Conservation (phyloP, 2,329 filamentous ascomycete genomes). For the Penicillium sclerotiorum region DNA sequence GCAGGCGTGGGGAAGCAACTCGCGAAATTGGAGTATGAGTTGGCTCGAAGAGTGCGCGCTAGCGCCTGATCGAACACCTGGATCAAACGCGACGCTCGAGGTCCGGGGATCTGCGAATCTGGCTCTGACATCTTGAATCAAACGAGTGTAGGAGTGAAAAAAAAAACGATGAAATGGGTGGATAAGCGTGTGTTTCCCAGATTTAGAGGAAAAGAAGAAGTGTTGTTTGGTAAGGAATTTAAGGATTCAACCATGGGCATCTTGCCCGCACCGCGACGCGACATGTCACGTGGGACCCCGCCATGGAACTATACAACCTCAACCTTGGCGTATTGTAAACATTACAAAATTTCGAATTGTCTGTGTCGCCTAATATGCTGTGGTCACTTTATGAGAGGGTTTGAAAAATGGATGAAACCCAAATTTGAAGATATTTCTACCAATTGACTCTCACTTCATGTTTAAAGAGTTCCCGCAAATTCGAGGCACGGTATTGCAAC, state of each 20-base stretch:
- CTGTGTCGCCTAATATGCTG: background rate
- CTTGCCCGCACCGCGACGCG: constrained; percentile 21
- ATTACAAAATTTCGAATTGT: no score
- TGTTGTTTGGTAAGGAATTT: constrained; percentile 14
- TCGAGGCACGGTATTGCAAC: background rate
- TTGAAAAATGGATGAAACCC: background rate
- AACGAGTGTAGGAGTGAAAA: no score
- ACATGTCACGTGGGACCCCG: constrained; percentile 24
- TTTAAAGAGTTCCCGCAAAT: background rate
- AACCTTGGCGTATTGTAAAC: no score
- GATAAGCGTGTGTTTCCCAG: no score
- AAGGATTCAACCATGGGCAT: constrained; percentile 4
- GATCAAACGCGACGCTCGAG: constrained; percentile 61
- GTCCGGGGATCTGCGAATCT: constrained; percentile 50
- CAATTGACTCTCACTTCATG: no score
- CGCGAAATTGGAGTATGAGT: constrained; percentile 63
- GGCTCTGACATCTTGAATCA: no score
- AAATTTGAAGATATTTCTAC: background rate
- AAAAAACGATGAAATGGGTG: no score
- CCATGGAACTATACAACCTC: background rate
- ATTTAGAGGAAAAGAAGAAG: no score
- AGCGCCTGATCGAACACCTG: constrained; percentile 64
- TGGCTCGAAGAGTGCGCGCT: constrained; percentile 61
- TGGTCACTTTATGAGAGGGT: background rate
- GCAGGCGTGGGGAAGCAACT: constrained; percentile 66